Evolutionary conservation across 306 rosid species (phyloP).

Genomic region (Sphenostylis stenocarpa): DNA sequence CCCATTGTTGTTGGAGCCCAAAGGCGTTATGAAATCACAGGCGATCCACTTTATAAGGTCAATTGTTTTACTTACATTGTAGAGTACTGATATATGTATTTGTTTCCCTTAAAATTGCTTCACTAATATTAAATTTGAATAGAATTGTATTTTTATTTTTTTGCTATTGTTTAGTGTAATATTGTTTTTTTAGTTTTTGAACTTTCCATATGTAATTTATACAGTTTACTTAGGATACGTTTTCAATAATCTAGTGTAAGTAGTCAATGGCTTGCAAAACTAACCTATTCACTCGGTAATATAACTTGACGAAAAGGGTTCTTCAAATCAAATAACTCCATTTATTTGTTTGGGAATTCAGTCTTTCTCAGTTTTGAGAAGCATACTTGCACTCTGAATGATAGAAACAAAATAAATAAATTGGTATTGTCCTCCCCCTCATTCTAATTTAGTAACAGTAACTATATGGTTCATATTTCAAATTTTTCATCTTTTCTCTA

Average conservation of each 20-base stretch:
- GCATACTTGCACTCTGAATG: conserved; percentile 7
- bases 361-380: conserved; percentile 1
- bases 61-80: conserved; percentile 5
- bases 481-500: background rate
- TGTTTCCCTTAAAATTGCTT: too few relatives aligned
- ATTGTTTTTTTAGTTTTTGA: conserved; percentile 10
- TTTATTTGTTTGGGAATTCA: background rate
- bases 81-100: background rate
- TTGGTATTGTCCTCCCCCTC: background rate
- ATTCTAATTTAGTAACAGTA: background rate
- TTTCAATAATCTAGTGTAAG: background rate
- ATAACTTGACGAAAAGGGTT: background rate
- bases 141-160: background rate
- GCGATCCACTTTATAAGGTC: conserved; percentile 89
- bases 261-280: background rate
- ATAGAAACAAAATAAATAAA: background rate
- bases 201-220: background rate
- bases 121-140: background rate
- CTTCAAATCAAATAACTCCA: conserved; percentile 7
- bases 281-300: background rate
- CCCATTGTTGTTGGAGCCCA: conserved; percentile 88
- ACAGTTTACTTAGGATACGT: too few relatives aligned
- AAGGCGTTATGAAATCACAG: conserved; percentile 81
- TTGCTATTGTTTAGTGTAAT: background rate
- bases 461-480: background rate